Conservation (phyloP, 257 asterid genomes). For the Thymus mandschuricus region DNA sequence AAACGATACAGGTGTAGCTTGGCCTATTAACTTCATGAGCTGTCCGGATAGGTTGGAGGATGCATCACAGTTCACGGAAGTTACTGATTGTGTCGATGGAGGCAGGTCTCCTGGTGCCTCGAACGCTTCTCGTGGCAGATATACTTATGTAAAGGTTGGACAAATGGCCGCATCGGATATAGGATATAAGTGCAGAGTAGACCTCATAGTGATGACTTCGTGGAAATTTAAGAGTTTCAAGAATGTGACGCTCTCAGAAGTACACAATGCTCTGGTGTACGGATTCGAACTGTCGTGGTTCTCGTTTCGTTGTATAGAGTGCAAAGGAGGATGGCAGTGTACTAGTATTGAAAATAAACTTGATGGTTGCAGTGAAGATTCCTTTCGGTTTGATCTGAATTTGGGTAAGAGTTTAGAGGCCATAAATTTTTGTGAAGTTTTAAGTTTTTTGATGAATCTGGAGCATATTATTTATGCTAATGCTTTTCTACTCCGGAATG, state of each 20-base stretch:
- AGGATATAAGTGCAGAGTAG: neutral
- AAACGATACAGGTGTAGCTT: slow-evolving; percentile 3
- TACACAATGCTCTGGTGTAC: slow-evolving; percentile 14
- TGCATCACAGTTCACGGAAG: neutral
- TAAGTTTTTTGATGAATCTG: neutral
- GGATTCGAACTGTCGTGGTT: slow-evolving; percentile 32
- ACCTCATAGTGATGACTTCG: neutral
- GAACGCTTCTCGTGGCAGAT: neutral
- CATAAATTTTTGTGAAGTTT: neutral
- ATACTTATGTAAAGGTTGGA: neutral
- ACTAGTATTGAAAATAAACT: neutral
- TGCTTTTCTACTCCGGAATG: neutral
- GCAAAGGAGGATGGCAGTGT: slow-evolving; percentile 13
- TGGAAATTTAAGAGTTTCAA: slow-evolving; percentile 3
- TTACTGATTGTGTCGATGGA: slow-evolving; percentile 1
- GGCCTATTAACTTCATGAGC: slow-evolving; percentile 19
- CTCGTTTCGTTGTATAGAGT: neutral
- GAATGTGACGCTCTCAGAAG: slow-evolving; percentile 6
- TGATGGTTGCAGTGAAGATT: neutral
- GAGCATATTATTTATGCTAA: slow-evolving; percentile 12
- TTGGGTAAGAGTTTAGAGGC: slow-evolving; percentile 7
- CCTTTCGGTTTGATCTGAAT: neutral
- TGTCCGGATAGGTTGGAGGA: neutral
- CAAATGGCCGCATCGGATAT: slow-evolving; percentile 2
- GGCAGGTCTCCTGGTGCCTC: neutral